Conservation (phyloP, 2,329 filamentous ascomycete genomes). For the Colletotrichum euphorbiae region DNA sequence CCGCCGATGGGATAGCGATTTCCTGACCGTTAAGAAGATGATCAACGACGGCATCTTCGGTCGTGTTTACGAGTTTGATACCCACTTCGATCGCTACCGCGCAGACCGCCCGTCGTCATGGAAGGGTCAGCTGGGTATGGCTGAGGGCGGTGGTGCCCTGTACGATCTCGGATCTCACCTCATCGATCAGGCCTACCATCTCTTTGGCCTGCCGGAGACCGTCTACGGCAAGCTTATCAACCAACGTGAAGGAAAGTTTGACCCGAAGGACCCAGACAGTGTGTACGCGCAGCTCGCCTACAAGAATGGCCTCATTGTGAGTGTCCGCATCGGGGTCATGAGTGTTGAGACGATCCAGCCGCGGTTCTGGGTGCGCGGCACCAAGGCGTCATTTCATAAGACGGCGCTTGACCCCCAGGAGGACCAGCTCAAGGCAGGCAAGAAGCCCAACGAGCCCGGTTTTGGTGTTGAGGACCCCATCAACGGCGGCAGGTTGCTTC, state of each 20-base stretch:
- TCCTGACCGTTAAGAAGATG: slow-evolving; percentile 75
- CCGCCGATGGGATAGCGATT: slow-evolving; percentile 83
- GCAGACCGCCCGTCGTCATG: slow-evolving; percentile 70
- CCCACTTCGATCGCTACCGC: slow-evolving; percentile 82
- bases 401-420: slow-evolving; percentile 79
- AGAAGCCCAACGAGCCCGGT: slow-evolving; percentile 68
- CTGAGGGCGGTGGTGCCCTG: slow-evolving; percentile 73
- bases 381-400: slow-evolving; percentile 81
- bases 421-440: slow-evolving; percentile 75
- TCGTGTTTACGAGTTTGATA: slow-evolving; percentile 81
- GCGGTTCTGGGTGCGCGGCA: slow-evolving; percentile 81
- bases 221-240: slow-evolving; percentile 77
- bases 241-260: slow-evolving; percentile 65
- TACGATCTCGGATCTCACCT: slow-evolving; percentile 83
- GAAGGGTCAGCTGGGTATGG: slow-evolving; percentile 72
- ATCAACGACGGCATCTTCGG: slow-evolving; percentile 71
- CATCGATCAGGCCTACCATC: slow-evolving; percentile 77
- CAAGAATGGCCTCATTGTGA: slow-evolving; percentile 70
- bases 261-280: slow-evolving; percentile 66
- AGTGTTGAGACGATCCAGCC: slow-evolving; percentile 77
- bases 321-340: slow-evolving; percentile 75
- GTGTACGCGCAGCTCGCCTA: slow-evolving; percentile 77
- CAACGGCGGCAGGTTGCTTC: slow-evolving; percentile 67
- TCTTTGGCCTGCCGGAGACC: slow-evolving; percentile 75
- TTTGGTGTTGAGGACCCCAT: slow-evolving; percentile 75